Evolutionary conservation across 148 eudicot species (phyloP), one percentile per base, ranked within the genome.

Genomic region (Amaranthus hypochondriacus): DNA sequence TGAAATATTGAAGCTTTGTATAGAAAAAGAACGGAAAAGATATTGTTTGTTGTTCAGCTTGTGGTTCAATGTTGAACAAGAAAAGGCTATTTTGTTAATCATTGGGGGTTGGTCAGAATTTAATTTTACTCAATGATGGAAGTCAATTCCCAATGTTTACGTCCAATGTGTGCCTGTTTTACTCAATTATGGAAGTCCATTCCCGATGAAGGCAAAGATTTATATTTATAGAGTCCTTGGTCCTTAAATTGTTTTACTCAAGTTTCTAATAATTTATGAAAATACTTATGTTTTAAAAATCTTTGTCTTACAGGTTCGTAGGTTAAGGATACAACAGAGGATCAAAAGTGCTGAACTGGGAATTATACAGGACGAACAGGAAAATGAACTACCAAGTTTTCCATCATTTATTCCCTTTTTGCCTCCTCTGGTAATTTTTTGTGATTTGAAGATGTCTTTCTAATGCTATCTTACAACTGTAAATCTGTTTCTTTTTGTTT

Each of bases 361-460:
- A 77, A 88, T 91, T 70, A 61, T 68, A 18, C 79, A 82, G 28
- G 95, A 91, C 44, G 90, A 89, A 74, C 90, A 82, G 77, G 98
- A 94, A 74, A 87, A 84, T 77, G 98, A 93, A 68, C 87, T 93
- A 63, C 98, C 97, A 6, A 77, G 86, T 68, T 93, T 91, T 69
- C 98, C 98, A 28, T 93, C 98, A 14, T 93, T 91, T 82, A 93
- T 93, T 78, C 98, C 97, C 4, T 91, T 91, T 74, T 83, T 94
- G 90, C 98, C 98, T 77, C 97, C 98, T 69, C 75, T 94, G 95
- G 98, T 94, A 79, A 76, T 76, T 60, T 46, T 13, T 43, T 46
- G 5, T 48, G 59, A 5, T 28, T 77, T 4, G 4, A 14, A 56
- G 14, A 28, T 48, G 48, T 61, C 15, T 68, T 69, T 55, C 43